Evolutionary conservation across 225 moss, liverwort and hornwort genomes (phyloP), one percentile per base, ranked within the genome.

Genomic region (Sphagnum tenellum): DNA sequence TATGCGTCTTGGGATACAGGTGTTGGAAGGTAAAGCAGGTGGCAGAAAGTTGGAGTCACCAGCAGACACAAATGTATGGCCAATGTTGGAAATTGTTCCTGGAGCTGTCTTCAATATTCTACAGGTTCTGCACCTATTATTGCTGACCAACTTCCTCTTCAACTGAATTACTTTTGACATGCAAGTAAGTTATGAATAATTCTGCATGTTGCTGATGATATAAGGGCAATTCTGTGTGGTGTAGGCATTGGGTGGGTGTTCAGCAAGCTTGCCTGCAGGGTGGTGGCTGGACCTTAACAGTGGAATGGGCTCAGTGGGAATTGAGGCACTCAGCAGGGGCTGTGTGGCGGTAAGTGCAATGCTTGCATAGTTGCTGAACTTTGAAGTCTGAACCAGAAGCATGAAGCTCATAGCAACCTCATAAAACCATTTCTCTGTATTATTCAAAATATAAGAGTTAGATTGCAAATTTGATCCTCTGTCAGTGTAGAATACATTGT

Each of bases 81-180:
- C 92, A 62, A 96, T 96, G 92, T 92, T 96, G 95, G 95, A 96
- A 82, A 84, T 96, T 48, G 95, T 96, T 63, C 95, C 89, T 60
- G 95, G 92, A 50, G 95, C 92, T 55, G 84, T 96, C 44, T 96
- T 96, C 83, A 85, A 87, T 70, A 92, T 92, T 29, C 78, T 92
- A 9, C 82, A 87, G 86, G 91, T 91, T 29, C 29, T 29, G 29
- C 29, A 1, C 29, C 29, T 29, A 29, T 29, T 29, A 29, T 29
- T 29, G 29, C 29, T 29, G 29, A 29, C 29, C 29, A 29, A 29
- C 29, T n/a, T n/a, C n/a, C n/a, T n/a, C n/a, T n/a, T n/a, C n/a
- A n/a, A n/a, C n/a, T n/a, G n/a, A n/a, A n/a, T n/a, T n/a, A n/a
- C n/a, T n/a, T n/a, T n/a, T 29, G 29, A 29, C 29, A 29, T 29